phyloP scores from a whole-genome alignment of 495 filamentous ascomycete genomes.

The Lasiosphaeris hirsuta region DNA sequence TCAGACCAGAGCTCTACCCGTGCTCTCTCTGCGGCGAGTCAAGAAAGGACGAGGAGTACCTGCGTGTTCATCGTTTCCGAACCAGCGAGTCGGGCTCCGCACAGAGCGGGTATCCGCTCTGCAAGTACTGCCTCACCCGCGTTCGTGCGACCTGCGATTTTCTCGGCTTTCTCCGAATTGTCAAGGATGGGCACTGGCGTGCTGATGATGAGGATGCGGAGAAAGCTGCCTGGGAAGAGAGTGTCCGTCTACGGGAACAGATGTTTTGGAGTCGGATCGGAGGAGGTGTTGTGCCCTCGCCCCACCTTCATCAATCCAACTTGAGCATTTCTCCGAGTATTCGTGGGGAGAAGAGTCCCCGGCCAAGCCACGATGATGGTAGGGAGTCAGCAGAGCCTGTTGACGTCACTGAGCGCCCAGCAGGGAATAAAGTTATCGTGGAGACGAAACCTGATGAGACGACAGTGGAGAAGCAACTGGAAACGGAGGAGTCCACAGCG shows the following conservation, averaged over 20 bases:
- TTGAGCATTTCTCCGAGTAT: conserved; percentile 24
- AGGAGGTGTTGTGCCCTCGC: conserved; percentile 72
- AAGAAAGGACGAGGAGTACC: conserved; percentile 62
- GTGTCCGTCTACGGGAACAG: conserved; percentile 78
- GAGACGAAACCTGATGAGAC: too few species aligned
- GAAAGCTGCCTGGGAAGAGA: conserved; percentile 89
- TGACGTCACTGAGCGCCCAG: too few species aligned
- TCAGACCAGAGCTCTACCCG: conserved; percentile 59
- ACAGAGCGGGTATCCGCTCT: conserved; percentile 80
- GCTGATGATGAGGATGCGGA: conserved; percentile 73
- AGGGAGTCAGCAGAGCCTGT: too few species aligned
- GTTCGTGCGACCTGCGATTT: conserved; percentile 89
- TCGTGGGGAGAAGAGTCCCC: conserved; percentile 25
- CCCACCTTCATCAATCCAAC: conserved; percentile 23
- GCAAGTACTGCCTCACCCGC: conserved; percentile 78
- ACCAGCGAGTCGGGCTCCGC: conserved; percentile 80
- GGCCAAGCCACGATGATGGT: conserved; percentile 26
- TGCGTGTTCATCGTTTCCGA: conserved; percentile 83
- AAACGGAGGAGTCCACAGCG: too few species aligned
- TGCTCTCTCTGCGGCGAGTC: conserved; percentile 89
- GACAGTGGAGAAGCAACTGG: too few species aligned
- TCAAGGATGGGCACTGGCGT: conserved; percentile 85
- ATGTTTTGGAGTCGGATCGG: conserved; percentile 97
- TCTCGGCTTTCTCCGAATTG: conserved; percentile 80
- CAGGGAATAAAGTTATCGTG: too few species aligned